Evolutionary conservation across 768 basidiomycete genomes (phyloP), one percentile per base, ranked within the genome.

Genomic region (Tricholoma matsutake): DNA sequence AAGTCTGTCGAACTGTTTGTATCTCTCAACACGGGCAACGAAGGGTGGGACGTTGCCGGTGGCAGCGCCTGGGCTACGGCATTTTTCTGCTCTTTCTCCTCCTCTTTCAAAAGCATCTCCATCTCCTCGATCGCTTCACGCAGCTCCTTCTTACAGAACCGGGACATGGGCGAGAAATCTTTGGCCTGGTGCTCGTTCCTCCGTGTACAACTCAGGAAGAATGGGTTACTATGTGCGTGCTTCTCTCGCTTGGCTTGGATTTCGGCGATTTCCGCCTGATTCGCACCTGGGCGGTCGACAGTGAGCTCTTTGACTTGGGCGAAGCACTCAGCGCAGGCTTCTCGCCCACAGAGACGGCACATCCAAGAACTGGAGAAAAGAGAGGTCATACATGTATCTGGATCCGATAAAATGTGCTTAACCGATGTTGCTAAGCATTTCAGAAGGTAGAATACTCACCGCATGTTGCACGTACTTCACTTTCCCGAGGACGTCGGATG

Each of bases 381-480:
- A 11, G 94, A 96, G 4, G 93, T 95, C 81, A 93, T 91, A 73
- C 95, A 97, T 1, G 91, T 93, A 73, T 97, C 94, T 96, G 60
- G 62, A 53, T 41, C n/a, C 10, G 0, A 25, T 59, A 56, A 28
- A 20, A 9, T 20, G 9, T 22, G 14, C 9, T 61, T 35, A 51
- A 57, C 32, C 9, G 31, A 52, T 18, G 67, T 55, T 18, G 60
- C 43, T 20, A 51, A 58, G 62, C 32, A 51, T 29, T 52, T 58
- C 59, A 53, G 55, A 56, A 64, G 56, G 63, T 58, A 55, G 31
- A 47, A 16, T 28, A 75, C 87, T 59, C 70, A 92, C 92, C 93
- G 67, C 93, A 95, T 25, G 91, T 92, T 18, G 88, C 89, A 55
- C 93, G 86, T 53, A 91, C 89, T 62, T 92, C 91, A 54, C 84